Conservation (phyloP, 1,284 basidiomycete genomes). For the Naganishia albida region DNA sequence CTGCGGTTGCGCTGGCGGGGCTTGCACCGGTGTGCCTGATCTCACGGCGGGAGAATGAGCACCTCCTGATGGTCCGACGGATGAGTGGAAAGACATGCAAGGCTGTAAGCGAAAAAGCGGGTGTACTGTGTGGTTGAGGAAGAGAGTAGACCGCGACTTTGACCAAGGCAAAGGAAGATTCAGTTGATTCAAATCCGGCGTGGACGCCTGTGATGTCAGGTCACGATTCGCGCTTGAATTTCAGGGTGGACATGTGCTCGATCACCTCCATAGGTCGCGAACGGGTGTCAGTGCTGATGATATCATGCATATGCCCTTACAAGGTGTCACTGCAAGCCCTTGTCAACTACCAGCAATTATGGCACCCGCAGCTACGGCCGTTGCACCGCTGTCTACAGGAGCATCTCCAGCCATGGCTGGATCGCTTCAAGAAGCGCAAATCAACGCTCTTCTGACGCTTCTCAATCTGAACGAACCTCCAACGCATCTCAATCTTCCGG, state of each 20-base stretch:
- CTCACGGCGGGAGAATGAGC: conserved; percentile 28
- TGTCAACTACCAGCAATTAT: background rate
- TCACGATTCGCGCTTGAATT: conserved; percentile 10
- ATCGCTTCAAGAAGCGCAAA: conserved; percentile 56
- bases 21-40: conserved; percentile 24
- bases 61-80: conserved; percentile 28
- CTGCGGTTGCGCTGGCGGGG: conserved; percentile 12
- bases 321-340: background rate
- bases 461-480: conserved; percentile 55
- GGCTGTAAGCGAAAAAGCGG: conserved; percentile 4
- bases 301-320: conserved; percentile 4
- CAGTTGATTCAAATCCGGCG: background rate
- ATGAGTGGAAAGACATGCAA: conserved; percentile 30
- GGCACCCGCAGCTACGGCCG: conserved; percentile 3
- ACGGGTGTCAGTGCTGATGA: background rate
- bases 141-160: background rate
- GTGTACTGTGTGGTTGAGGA: background rate
- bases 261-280: background rate
- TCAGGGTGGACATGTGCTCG: background rate
- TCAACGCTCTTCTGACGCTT: conserved; percentile 56
- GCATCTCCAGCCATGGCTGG: conserved; percentile 11
- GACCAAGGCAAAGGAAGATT: background rate
- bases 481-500: conserved; percentile 26
- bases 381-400: background rate
- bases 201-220: conserved; percentile 1